Percentiles rank a stretch among this genome's conserved stretches.
Conservation (phyloP, 2,329 filamentous ascomycete genomes). For the Myotisia sp. region DNA sequence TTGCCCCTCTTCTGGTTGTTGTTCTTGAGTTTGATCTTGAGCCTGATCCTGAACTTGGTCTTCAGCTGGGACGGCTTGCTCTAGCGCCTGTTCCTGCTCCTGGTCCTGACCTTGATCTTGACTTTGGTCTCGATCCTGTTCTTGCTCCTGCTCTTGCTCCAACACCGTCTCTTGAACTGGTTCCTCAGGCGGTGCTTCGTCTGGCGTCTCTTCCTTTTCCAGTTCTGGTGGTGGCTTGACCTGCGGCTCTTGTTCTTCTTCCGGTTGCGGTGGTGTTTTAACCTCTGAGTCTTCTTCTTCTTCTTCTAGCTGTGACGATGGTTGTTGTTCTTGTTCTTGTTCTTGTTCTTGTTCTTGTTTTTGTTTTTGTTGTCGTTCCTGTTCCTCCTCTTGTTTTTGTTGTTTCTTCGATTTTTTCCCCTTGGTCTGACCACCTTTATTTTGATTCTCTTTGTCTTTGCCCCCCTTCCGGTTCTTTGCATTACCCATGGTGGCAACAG, state of each 20-base stretch:
- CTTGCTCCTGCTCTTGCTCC: not conserved
- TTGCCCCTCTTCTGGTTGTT: not conserved
- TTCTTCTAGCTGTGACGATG: not conserved
- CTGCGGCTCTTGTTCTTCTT: constrained; percentile 1
- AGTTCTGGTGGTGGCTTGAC: not conserved
- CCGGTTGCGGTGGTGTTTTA: constrained; percentile 1
- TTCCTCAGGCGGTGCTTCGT: not conserved
- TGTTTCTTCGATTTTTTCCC: constrained; percentile 10
- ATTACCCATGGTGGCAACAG: constrained; percentile 7
- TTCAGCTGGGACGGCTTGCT: not conserved
- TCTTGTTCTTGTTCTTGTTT: constrained; percentile 4
- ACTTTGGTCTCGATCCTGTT: not conserved
- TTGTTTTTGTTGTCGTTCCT: constrained; percentile 3
- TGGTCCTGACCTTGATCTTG: not conserved
- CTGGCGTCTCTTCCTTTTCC: too few species aligned
- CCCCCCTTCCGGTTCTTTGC: constrained; percentile 8
- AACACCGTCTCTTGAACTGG: not conserved
- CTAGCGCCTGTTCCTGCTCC: not conserved
- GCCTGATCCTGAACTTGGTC: not conserved
- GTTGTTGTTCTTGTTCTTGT: constrained; percentile 5
- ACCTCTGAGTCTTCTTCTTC: not conserved
- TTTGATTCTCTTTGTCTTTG: constrained; percentile 7
- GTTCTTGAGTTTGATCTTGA: not conserved
- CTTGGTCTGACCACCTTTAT: constrained; percentile 10
- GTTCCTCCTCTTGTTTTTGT: constrained; percentile 5